Evolutionary conservation across 2,329 filamentous ascomycete species (phyloP).

Genomic region (Fusarium oligoseptatum): DNA sequence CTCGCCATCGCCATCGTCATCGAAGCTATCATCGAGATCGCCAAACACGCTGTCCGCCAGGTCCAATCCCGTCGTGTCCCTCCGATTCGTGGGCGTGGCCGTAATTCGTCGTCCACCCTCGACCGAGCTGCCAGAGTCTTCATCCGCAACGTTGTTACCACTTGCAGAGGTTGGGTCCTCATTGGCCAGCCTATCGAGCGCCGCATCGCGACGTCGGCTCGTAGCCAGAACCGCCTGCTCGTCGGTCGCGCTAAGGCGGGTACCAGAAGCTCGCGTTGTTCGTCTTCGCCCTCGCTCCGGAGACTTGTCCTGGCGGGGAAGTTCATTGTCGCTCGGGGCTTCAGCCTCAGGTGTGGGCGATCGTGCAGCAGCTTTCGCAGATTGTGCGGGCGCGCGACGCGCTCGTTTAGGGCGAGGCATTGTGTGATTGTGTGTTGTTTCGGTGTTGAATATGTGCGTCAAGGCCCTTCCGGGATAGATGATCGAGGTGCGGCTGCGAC

Average conservation of each 20-base stretch:
- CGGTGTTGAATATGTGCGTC: neutral
- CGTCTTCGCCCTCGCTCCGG: conserved; percentile 43
- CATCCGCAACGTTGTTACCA: conserved; percentile 45
- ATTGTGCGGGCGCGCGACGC: conserved; percentile 45
- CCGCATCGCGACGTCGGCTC: conserved; percentile 52
- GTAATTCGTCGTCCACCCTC: conserved; percentile 55
- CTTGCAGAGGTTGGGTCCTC: conserved; percentile 51
- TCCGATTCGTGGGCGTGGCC: conserved; percentile 51
- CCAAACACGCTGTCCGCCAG: conserved; percentile 63
- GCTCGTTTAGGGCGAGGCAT: conserved; percentile 50
- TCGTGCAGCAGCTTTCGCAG: conserved; percentile 36
- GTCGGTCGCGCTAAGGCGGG: conserved; percentile 40
- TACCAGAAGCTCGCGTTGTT: conserved; percentile 41
- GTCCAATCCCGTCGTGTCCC: conserved; percentile 63
- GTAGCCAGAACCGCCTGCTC: conserved; percentile 46
- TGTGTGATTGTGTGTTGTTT: conserved; percentile 8
- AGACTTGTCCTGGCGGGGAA: conserved; percentile 26
- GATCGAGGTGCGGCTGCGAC: conserved; percentile 5
- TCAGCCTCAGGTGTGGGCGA: conserved; percentile 36
- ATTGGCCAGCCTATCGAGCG: conserved; percentile 52
- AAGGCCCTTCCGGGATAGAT: neutral
- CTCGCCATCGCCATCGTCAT: conserved; percentile 51
- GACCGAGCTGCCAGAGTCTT: conserved; percentile 50
- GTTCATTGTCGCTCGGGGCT: conserved; percentile 28
- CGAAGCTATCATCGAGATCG: conserved; percentile 59